Evolutionary conservation across 2,329 filamentous ascomycete genomes (phyloP).

Genomic region (Colletotrichum trifolii): DNA sequence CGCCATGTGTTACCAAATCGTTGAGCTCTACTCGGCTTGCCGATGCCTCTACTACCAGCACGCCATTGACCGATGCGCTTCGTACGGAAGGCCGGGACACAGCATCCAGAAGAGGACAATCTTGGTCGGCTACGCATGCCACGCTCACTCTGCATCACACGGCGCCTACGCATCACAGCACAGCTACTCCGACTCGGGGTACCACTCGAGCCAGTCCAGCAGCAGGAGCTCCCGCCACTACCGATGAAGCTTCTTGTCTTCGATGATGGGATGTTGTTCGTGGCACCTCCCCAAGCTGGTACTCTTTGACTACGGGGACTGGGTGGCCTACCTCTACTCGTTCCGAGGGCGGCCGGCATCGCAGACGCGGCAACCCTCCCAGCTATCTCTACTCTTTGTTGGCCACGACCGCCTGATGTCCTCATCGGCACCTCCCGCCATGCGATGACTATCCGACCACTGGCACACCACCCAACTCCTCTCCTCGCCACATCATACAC

Average conservation of each 20-base stretch:
- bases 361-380: slow-evolving; percentile 55
- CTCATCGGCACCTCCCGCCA: slow-evolving; percentile 48
- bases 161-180: slow-evolving; percentile 53
- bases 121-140: slow-evolving; percentile 84
- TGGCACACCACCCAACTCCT: slow-evolving; percentile 6
- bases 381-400: slow-evolving; percentile 61
- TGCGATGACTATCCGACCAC: slow-evolving; percentile 21
- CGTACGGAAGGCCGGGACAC: slow-evolving; percentile 80
- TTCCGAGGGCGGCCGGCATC: slow-evolving; percentile 50
- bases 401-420: slow-evolving; percentile 55
- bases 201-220: slow-evolving; percentile 61
- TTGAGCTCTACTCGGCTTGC: slow-evolving; percentile 89
- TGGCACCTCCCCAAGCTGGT: slow-evolving; percentile 54
- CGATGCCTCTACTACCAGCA: slow-evolving; percentile 90
- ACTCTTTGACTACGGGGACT: slow-evolving; percentile 56
- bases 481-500: slow-evolving; percentile 13
- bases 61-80: slow-evolving; percentile 82
- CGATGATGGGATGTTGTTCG: slow-evolving; percentile 56
- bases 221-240: slow-evolving; percentile 54
- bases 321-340: slow-evolving; percentile 62
- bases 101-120: slow-evolving; percentile 78
- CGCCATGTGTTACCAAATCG: slow-evolving; percentile 86
- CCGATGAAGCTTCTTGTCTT: slow-evolving; percentile 66
- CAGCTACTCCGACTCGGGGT: slow-evolving; percentile 65
- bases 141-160: slow-evolving; percentile 57